phyloP scores from a whole-genome alignment of 1,284 basidiomycete species.

The Trametes polyzona region DNA sequence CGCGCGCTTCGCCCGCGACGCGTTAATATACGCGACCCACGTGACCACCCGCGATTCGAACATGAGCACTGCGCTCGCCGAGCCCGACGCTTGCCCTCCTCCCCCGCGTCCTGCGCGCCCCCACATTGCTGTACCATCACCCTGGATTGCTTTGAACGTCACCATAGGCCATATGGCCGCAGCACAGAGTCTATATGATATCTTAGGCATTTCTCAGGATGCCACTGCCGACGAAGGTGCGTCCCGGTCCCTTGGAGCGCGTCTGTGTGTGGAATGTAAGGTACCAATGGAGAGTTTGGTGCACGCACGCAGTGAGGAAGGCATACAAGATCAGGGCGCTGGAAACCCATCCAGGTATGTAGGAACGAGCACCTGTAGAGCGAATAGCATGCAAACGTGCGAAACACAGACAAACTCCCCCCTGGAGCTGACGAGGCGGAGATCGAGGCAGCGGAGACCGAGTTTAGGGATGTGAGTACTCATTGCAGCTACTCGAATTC shows the following conservation, averaged over 20 bases:
- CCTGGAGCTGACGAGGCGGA: conserved; percentile 36
- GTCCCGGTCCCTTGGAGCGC: conserved; percentile 3
- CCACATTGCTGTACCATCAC: conserved; percentile 17
- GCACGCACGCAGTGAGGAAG: conserved; percentile 54
- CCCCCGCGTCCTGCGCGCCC: conserved; percentile 17
- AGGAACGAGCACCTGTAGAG: neutral
- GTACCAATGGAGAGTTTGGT: neutral
- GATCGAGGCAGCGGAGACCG: conserved; percentile 33
- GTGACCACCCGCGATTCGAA: conserved; percentile 25
- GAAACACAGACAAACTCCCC: conserved; percentile 36
- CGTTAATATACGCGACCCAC: conserved; percentile 22
- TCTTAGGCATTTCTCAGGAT: conserved; percentile 35
- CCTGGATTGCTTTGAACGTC: conserved; percentile 22
- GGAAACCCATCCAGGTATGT: conserved; percentile 61
- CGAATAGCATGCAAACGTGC: neutral
- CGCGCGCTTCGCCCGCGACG: neutral
- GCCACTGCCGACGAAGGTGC: conserved; percentile 38
- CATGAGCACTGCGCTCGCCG: conserved; percentile 8
- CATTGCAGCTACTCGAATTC: too few species aligned
- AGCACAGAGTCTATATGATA: conserved; percentile 35
- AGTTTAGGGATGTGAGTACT: conserved; percentile 37
- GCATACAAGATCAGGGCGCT: conserved; percentile 65
- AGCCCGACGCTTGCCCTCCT: conserved; percentile 16
- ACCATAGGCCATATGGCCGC: conserved; percentile 33
- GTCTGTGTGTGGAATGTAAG: neutral